phyloP scores from a whole-genome alignment of 345 rosid species.

The Cardiospermum halicacabum region DNA sequence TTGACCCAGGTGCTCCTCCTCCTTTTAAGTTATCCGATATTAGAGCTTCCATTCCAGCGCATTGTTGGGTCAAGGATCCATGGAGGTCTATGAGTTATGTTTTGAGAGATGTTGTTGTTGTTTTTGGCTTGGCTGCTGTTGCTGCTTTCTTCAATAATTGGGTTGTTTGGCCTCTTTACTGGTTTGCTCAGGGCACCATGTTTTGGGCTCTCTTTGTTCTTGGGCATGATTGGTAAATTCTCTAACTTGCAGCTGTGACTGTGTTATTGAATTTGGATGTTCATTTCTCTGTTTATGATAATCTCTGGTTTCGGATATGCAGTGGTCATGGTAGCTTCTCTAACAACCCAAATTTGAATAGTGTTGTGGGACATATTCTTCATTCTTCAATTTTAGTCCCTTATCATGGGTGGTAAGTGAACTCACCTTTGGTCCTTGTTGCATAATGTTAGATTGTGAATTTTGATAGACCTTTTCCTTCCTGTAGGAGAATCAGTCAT shows the following conservation, averaged over 20 bases:
- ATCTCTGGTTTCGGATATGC: conserved; percentile 18
- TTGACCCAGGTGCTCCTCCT: conserved; percentile 53
- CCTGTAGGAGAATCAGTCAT: conserved; percentile 86
- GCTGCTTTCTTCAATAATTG: conserved; percentile 64
- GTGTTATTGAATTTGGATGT: conserved; percentile 7
- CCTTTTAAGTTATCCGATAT: conserved; percentile 72
- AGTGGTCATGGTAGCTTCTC: conserved; percentile 98
- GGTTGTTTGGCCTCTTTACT: conserved; percentile 89
- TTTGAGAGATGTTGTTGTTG: conserved; percentile 62
- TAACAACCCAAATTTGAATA: conserved; percentile 55
- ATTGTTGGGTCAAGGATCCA: conserved; percentile 88
- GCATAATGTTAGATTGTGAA: background rate
- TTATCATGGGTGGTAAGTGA: conserved; percentile 84
- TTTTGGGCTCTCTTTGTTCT: conserved; percentile 98
- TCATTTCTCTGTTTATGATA: conserved; percentile 4
- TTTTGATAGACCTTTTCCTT: background rate
- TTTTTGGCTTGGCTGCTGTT: conserved; percentile 70
- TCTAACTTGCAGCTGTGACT: background rate
- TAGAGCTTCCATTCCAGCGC: conserved; percentile 80
- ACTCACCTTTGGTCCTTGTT: background rate
- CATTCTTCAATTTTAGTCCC: conserved; percentile 94
- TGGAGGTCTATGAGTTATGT: conserved; percentile 81
- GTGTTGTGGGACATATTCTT: conserved; percentile 76
- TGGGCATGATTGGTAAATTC: conserved; percentile 81
- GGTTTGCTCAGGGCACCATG: conserved; percentile 94